These are phyloP conservation scores for Xylariomycetidae sp. DNA, from an alignment of 2,329 filamentous ascomycete species.

Conservation along the genomic window DNA sequence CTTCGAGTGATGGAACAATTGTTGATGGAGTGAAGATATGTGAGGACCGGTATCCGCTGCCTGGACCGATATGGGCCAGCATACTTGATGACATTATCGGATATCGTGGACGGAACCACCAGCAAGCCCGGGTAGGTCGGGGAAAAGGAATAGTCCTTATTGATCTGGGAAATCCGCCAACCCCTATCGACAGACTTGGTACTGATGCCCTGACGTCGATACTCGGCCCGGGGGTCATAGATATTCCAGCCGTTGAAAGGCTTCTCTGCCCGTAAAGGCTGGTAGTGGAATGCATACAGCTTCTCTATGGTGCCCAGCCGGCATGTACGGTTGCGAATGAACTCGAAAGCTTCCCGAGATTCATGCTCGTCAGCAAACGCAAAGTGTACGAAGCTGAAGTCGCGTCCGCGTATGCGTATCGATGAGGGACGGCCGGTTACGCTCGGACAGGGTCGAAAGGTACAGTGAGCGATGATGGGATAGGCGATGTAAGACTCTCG, in stretches of 20 bases:
- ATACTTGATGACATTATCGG: constrained; percentile 95
- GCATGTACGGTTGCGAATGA: constrained; percentile 74
- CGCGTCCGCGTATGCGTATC: constrained; percentile 81
- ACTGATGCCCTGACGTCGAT: constrained; percentile 79
- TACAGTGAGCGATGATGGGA: constrained; percentile 80
- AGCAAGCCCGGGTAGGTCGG: constrained; percentile 85
- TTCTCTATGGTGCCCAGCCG: constrained; percentile 78
- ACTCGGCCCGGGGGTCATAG: constrained; percentile 83
- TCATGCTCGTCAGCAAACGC: constrained; percentile 70
- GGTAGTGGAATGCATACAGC: constrained; percentile 84
- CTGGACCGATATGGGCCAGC: constrained; percentile 84
- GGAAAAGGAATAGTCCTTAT: constrained; percentile 83
- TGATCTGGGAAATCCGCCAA: constrained; percentile 89
- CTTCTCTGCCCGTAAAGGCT: constrained; percentile 66
- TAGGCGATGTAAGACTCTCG: constrained; percentile 90
- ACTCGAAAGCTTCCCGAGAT: constrained; percentile 82
- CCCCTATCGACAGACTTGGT: constrained; percentile 69
- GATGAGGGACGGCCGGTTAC: constrained; percentile 67
- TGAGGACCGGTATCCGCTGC: constrained; percentile 79
- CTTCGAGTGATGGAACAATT: constrained; percentile 95
- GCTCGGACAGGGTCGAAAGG: constrained; percentile 66
- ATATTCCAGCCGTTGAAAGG: constrained; percentile 73
- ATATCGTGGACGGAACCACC: constrained; percentile 80
- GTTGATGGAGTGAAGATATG: constrained; percentile 94
- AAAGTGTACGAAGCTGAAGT: constrained; percentile 91